A percentile compares a stretch with the other conserved stretches of the same genome.
Conservation (phyloP, 805 yeast species). For the Debaryomyces prosopidis region DNA sequence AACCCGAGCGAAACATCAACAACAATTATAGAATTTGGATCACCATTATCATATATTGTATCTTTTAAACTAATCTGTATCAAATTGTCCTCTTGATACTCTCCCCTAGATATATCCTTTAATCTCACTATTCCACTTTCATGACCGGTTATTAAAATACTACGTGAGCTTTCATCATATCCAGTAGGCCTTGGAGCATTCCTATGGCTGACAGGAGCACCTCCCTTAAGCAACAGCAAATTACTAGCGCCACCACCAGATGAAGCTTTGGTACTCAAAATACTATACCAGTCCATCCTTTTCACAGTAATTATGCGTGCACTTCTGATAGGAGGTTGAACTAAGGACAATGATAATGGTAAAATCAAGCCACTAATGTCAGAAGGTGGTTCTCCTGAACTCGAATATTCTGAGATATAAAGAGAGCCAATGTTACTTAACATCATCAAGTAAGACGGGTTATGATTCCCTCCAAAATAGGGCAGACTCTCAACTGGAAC, state of each 20-base stretch:
- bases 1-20: slow-evolving; percentile 71
- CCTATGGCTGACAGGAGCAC: slow-evolving; percentile 55
- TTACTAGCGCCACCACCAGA: slow-evolving; percentile 41
- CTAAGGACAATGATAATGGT: slow-evolving; percentile 80
- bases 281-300: slow-evolving; percentile 75
- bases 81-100: slow-evolving; percentile 36
- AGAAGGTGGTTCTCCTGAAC: slow-evolving; percentile 16
- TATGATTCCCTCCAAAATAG: slow-evolving; percentile 75
- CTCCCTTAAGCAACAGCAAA: slow-evolving; percentile 68
- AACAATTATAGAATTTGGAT: slow-evolving; percentile 45
- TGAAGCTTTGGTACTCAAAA: slow-evolving; percentile 45
- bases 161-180: slow-evolving; percentile 42
- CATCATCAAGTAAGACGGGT: slow-evolving; percentile 65
- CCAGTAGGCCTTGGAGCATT: slow-evolving; percentile 31
- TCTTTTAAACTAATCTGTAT: slow-evolving; percentile 35
- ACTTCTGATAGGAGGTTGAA: slow-evolving; percentile 68
- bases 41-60: slow-evolving; percentile 28
- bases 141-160: slow-evolving; percentile 77
- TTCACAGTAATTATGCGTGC: slow-evolving; percentile 54
- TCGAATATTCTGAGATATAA: slow-evolving; percentile 58
- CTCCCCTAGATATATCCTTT: slow-evolving; percentile 82
- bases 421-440: slow-evolving; percentile 64
- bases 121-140: slow-evolving; percentile 79
- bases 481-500: slow-evolving; percentile 53
- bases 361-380: slow-evolving; percentile 41